Evolutionary conservation across 306 rosid genomes (phyloP), one percentile per base, ranked within the genome.

Genomic region (Ormosia emarginata): DNA sequence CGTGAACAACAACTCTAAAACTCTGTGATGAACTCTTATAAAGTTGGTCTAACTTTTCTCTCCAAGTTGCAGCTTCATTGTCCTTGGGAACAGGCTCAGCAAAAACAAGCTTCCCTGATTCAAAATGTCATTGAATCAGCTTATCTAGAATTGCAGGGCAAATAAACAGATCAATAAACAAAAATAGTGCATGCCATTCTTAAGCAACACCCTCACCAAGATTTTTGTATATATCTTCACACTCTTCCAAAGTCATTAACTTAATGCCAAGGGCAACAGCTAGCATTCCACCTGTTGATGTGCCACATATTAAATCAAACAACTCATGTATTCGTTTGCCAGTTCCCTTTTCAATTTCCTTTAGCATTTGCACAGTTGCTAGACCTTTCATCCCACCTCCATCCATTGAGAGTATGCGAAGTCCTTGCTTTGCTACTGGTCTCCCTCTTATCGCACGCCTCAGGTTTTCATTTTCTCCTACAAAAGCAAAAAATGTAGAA

Each of bases 301-400:
- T 93, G 82, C 97, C 97, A 30, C 95, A 93, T 82, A 91, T 88
- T 66, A 93, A 92, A 85, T 93, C 97, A 84, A 93, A 93, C 88
- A 91, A 75, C 76, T 91, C 97, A 81, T 91, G 92, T 88, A 93
- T 93, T 58, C 49, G 86, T 82, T 89, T 91, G 83, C 97, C 97
- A 30, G 97, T 93, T 74, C 97, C 92, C 81, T 88, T 91, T 82
- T 93, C 97, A 80, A 91, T 93, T 85, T 90, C 95, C 81, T 89
- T 93, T n/a, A 93, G 91, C 61, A 93, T 93, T 87, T 82, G 92
- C 65, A 93, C 94, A 46, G 95, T 91, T 64, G 94, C 92, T 76
- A 93, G 86, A 75, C 97, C 97, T 85, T 93, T 93, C 97, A 93
- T 93, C 68, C 97, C 97, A 78, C 97, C 97, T 65, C 95, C 97